A percentile compares a stretch with the other conserved stretches of the same genome.
Evolutionary conservation across 306 rosid genomes (phyloP).

Genomic region (Abrus precatorius): DNA sequence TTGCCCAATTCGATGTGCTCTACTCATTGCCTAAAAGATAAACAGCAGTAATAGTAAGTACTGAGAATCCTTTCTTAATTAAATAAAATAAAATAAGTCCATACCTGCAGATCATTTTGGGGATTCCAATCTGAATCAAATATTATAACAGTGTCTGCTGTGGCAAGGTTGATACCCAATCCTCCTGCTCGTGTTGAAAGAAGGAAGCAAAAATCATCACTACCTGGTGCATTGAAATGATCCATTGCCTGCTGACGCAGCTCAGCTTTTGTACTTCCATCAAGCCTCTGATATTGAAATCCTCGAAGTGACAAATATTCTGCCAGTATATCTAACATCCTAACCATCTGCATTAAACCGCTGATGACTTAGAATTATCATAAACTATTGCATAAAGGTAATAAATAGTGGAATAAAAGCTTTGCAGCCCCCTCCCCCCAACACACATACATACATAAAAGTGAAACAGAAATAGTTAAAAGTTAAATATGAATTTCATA

Average conservation of each 20-base stretch:
- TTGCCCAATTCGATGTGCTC: constrained; percentile 99
- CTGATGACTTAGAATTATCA: constrained; percentile 35
- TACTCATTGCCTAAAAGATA: constrained; percentile 89
- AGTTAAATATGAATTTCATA: too few species aligned
- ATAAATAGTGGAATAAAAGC: too few species aligned
- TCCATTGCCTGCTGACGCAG: constrained; percentile 99
- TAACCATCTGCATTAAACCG: constrained; percentile 87
- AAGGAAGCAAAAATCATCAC: constrained; percentile 99
- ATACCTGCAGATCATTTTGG: constrained; percentile 97
- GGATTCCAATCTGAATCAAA: constrained; percentile 99
- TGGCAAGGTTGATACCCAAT: constrained; percentile 97
- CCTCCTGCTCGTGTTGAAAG: constrained; percentile 99
- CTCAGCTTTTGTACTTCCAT: constrained; percentile 98
- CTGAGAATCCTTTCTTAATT: constrained; percentile 17
- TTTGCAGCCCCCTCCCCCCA: not conserved
- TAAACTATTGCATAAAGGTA: constrained; percentile 33
- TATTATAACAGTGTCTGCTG: constrained; percentile 98
- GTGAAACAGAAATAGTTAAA: too few species aligned
- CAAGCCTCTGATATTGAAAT: constrained; percentile 97
- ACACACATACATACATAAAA: too few species aligned
- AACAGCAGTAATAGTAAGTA: constrained; percentile 19
- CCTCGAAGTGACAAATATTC: constrained; percentile 94
- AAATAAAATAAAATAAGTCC: constrained; percentile 8
- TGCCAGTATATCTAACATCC: constrained; percentile 95
- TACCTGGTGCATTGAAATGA: constrained; percentile 97